A percentile compares a stretch with the other conserved stretches of the same genome.
Conservation (phyloP, 1,284 basidiomycete genomes). For the Leccinum angustisporum region DNA sequence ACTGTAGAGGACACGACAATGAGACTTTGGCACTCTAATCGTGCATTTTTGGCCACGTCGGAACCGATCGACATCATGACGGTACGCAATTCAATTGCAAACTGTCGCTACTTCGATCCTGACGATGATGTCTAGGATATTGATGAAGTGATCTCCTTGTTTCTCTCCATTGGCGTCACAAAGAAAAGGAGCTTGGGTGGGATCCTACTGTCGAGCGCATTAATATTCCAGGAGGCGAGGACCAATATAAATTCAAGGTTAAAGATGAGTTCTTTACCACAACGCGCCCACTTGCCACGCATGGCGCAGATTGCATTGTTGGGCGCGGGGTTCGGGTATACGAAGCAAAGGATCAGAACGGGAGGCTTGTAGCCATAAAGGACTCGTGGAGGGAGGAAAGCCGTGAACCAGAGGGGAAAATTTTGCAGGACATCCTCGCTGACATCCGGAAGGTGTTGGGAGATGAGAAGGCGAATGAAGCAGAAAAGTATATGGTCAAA, state of each 20-base stretch:
- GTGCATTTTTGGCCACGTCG: background rate
- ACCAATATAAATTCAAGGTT: no score
- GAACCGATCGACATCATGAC: background rate
- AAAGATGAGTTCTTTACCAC: background rate
- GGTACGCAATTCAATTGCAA: background rate
- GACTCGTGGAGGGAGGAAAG: no score
- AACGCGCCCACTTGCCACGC: background rate
- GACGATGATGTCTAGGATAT: background rate
- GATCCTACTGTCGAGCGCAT: background rate
- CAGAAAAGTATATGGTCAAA: no score
- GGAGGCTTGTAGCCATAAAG: no score
- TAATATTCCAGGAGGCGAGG: no score
- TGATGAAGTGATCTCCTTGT: conserved; percentile 4
- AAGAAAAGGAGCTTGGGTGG: background rate
- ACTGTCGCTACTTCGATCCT: background rate
- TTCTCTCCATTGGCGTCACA: background rate
- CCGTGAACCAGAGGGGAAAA: no score
- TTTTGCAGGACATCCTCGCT: no score
- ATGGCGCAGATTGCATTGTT: background rate
- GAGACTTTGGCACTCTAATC: background rate
- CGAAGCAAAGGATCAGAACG: no score
- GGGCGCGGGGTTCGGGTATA: background rate
- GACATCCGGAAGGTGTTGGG: no score
- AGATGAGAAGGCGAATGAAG: no score
- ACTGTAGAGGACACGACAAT: background rate